Conservation (phyloP, 768 basidiomycete genomes). For the Tricholoma furcatifolium region DNA sequence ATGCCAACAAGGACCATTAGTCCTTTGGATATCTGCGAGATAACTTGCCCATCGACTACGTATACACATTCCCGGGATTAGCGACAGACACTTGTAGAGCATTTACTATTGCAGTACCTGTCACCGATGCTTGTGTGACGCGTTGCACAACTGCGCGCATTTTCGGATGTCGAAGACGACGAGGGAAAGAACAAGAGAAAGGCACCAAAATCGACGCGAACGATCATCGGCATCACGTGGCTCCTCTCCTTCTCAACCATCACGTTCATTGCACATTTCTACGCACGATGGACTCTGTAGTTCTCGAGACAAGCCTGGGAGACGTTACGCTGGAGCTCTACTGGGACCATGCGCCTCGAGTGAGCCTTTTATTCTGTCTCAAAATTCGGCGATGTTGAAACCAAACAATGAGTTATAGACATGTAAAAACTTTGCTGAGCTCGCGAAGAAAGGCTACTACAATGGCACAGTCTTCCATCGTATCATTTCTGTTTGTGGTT, state of each 20-base stretch:
- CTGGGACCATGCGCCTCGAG: constrained; percentile 82
- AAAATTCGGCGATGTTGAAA: constrained; percentile 15
- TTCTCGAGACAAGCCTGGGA: constrained; percentile 83
- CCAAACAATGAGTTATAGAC: constrained; percentile 51
- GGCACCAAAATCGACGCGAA: neutral
- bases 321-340: constrained; percentile 89
- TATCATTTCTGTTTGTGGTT: constrained; percentile 69
- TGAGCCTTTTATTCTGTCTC: constrained; percentile 34
- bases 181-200: neutral
- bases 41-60: constrained; percentile 73
- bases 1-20: constrained; percentile 92
- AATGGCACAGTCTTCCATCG: constrained; percentile 89
- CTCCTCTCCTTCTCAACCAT: neutral
- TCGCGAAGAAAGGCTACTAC: constrained; percentile 91
- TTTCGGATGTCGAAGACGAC: neutral
- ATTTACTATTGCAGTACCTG: constrained; percentile 44
- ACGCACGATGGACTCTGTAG: constrained; percentile 50
- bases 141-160: constrained; percentile 91
- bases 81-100: neutral
- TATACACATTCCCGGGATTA: neutral
- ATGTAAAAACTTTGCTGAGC: constrained; percentile 92
- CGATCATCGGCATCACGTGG: constrained; percentile 9
- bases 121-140: constrained; percentile 81
- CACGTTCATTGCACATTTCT: neutral
- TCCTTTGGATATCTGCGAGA: constrained; percentile 82